phyloP scores from a whole-genome alignment of 768 basidiomycete species.

The Austroboletus eburneus region DNA sequence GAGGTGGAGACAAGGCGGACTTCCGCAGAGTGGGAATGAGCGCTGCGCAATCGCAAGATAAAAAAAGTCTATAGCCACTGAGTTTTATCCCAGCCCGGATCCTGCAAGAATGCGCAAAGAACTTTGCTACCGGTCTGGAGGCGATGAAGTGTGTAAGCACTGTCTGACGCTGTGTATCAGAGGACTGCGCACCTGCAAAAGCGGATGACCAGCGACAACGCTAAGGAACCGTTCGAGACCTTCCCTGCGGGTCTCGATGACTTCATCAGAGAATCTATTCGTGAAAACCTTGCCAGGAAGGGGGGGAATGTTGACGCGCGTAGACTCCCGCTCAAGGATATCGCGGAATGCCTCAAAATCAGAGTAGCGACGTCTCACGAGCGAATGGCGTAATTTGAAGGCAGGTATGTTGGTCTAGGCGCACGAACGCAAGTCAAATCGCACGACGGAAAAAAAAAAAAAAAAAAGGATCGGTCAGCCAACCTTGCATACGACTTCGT shows the following conservation, averaged over 20 bases:
- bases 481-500: slow-evolving; percentile 97
- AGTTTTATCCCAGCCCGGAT: slow-evolving; percentile 84
- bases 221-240: slow-evolving; percentile 93
- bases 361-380: slow-evolving; percentile 84
- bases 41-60: background rate
- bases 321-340: slow-evolving; percentile 94
- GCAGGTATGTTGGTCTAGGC: slow-evolving; percentile 95
- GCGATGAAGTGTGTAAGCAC: slow-evolving; percentile 3
- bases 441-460: background rate
- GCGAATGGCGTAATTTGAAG: slow-evolving; percentile 92
- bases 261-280: slow-evolving; percentile 96
- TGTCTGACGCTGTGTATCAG: background rate
- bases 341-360: slow-evolving; percentile 98
- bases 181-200: slow-evolving; percentile 70
- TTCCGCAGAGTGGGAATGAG: background rate
- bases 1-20: background rate
- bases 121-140: slow-evolving; percentile 91
- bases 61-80: slow-evolving; percentile 61
- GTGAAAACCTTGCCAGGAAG: slow-evolving; percentile 99
- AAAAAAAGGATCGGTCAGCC: background rate
- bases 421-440: background rate
- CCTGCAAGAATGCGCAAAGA: slow-evolving; percentile 92
- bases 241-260: slow-evolving; percentile 88
- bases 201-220: slow-evolving; percentile 94
- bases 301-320: slow-evolving; percentile 95